A percentile compares a stretch with the other conserved stretches of the same genome.
phyloP scores from a whole-genome alignment of 176 grass and related monocot genomes.

The Carex myosuroides region DNA sequence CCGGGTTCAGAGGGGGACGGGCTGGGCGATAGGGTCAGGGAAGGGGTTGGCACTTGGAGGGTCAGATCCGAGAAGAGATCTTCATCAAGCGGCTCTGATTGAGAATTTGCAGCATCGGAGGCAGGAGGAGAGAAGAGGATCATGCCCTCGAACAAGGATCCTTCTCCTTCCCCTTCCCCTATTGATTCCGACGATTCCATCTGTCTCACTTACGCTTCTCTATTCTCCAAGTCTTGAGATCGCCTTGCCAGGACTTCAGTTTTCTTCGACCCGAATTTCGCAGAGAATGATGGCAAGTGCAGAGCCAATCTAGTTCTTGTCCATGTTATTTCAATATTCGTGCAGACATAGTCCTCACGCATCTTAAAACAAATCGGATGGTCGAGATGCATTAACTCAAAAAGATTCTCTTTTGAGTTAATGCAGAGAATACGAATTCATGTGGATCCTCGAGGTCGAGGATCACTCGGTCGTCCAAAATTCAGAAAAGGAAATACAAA shows the following conservation, averaged over 20 bases:
- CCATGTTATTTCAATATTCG: too few relatives aligned
- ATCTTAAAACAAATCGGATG: too few relatives aligned
- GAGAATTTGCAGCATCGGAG: background rate
- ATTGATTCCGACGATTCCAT: conserved; percentile 37
- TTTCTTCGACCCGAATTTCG: background rate
- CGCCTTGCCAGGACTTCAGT: background rate
- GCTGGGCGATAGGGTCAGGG: conserved; percentile 11
- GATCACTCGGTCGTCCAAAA: background rate
- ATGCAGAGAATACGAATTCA: too few relatives aligned
- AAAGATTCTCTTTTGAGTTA: too few relatives aligned
- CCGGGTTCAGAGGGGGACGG: background rate
- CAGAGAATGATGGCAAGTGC: background rate
- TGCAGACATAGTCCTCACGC: too few relatives aligned
- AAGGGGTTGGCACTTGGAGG: conserved; percentile 35
- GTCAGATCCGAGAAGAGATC: conserved; percentile 99
- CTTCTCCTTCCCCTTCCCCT: conserved; percentile 34
- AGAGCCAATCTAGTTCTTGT: too few relatives aligned
- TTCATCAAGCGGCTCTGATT: conserved; percentile 55
- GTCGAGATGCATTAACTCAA: too few relatives aligned
- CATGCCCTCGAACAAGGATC: conserved; percentile 94
- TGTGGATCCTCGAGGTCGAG: background rate
- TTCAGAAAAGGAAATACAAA: too few relatives aligned
- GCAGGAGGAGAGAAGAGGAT: conserved; percentile 45
- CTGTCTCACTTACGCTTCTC: too few relatives aligned
- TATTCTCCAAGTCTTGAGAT: background rate